Conservation (phyloP, 192 early-diverging fungal genomes). For the Linderina pennispora region DNA sequence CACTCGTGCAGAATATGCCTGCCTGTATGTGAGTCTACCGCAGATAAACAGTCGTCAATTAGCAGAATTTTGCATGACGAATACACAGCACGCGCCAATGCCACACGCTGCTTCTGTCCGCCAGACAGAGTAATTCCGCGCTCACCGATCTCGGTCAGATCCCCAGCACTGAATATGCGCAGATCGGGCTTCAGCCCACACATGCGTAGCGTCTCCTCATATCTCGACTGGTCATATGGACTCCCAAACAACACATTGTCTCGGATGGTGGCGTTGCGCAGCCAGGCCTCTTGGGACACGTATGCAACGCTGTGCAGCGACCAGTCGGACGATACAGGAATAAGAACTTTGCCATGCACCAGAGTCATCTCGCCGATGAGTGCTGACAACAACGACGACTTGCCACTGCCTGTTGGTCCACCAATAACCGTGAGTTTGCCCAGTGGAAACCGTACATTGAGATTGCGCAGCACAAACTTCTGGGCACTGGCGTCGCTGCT, state of each 20-base stretch:
- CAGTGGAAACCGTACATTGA: slow-evolving; percentile 59
- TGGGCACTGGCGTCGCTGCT: slow-evolving; percentile 13
- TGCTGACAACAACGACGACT: slow-evolving; percentile 72
- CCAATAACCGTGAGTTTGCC: slow-evolving; percentile 69
- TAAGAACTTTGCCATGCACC: slow-evolving; percentile 10
- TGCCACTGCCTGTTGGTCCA: slow-evolving; percentile 88
- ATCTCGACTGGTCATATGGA: slow-evolving; percentile 59
- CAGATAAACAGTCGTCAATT: slow-evolving; percentile 84
- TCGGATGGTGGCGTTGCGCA: slow-evolving; percentile 64
- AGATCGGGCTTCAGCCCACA: slow-evolving; percentile 82
- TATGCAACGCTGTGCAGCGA: slow-evolving; percentile 57
- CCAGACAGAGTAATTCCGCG: slow-evolving; percentile 76
- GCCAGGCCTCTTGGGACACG: slow-evolving; percentile 69
- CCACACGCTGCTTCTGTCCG: slow-evolving; percentile 83
- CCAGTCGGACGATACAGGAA: slow-evolving; percentile 2
- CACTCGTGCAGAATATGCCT: slow-evolving; percentile 73
- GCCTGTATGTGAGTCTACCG: slow-evolving; percentile 91
- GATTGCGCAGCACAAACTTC: slow-evolving; percentile 49
- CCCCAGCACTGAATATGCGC: slow-evolving; percentile 71
- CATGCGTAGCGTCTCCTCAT: slow-evolving; percentile 64
- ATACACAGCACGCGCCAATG: slow-evolving; percentile 83
- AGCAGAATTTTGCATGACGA: slow-evolving; percentile 45
- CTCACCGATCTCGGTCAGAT: slow-evolving; percentile 87
- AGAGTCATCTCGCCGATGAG: slow-evolving; percentile 74
- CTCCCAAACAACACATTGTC: slow-evolving; percentile 85